Evolutionary conservation across 2,329 filamentous ascomycete species (phyloP).

Genomic region (Coniella lustricola): DNA sequence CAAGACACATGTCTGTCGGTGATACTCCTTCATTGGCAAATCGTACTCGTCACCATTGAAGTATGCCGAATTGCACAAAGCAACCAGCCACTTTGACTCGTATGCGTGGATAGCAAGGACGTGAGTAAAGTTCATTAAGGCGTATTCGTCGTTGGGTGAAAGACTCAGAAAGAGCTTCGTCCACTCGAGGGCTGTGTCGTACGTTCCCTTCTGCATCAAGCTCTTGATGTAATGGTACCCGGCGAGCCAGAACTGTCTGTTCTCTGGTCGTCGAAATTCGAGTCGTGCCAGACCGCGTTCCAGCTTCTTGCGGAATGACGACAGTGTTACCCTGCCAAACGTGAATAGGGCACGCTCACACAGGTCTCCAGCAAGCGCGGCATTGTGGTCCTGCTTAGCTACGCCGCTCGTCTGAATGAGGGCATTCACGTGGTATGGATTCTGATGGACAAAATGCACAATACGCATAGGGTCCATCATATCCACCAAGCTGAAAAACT

Average conservation of each 20-base stretch:
- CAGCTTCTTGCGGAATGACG: conserved; percentile 70
- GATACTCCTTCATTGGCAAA: conserved; percentile 46
- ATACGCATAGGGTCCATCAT: conserved; percentile 78
- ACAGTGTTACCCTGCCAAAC: conserved; percentile 82
- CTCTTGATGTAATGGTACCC: conserved; percentile 84
- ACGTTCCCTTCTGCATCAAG: conserved; percentile 84
- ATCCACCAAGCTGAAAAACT: conserved; percentile 75
- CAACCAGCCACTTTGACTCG: conserved; percentile 68
- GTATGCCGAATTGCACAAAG: conserved; percentile 49
- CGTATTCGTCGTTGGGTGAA: conserved; percentile 74
- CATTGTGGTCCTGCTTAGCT: conserved; percentile 84
- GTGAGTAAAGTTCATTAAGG: conserved; percentile 72
- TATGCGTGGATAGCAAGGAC: conserved; percentile 75
- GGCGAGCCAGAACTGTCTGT: conserved; percentile 87
- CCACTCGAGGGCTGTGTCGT: conserved; percentile 90
- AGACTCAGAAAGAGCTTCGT: conserved; percentile 74
- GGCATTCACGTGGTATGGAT: conserved; percentile 87
- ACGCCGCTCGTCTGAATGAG: conserved; percentile 91
- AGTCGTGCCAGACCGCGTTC: conserved; percentile 72
- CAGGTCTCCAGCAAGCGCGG: conserved; percentile 77
- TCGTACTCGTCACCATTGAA: conserved; percentile 29
- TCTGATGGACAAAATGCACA: conserved; percentile 64
- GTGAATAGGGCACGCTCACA: conserved; percentile 88
- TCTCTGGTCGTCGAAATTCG: conserved; percentile 75
- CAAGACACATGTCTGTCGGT: conserved; percentile 68